Conservation (phyloP, 176 grass and related monocot genomes). For the Aegilops tauschii region DNA sequence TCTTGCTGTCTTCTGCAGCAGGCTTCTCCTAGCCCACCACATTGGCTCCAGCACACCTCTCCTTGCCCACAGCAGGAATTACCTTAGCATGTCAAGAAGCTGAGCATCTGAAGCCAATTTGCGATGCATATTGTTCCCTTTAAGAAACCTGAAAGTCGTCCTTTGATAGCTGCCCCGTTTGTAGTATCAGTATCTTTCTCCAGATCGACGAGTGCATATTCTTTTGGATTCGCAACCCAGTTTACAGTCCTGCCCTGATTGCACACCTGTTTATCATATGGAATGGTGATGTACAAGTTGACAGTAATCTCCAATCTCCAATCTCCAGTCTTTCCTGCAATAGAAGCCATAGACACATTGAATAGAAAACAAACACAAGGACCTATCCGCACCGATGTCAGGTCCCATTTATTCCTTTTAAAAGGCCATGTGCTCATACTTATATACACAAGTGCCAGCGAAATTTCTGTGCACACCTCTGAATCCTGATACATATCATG, state of each 20-base stretch:
- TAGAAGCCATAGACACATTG: neutral
- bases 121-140: neutral
- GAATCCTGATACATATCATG: too few species aligned
- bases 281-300: neutral
- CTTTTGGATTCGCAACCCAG: neutral
- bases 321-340: neutral
- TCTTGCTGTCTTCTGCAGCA: neutral
- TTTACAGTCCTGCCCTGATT: neutral
- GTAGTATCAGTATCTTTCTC: neutral
- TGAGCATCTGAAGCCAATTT: neutral
- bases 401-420: neutral
- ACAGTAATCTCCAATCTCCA: neutral
- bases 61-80: too few species aligned
- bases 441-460: neutral
- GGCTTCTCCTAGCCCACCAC: neutral
- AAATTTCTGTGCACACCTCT: too few species aligned
- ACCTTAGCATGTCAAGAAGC: neutral
- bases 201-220: neutral
- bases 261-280: neutral
- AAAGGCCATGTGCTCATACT: neutral
- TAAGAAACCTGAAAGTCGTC: neutral
- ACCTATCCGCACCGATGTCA: neutral
- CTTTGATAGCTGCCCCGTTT: neutral
- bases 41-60: neutral
- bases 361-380: neutral